Conservation (phyloP, 2,329 filamentous ascomycete species). For the Gnomoniopsis sp. region DNA sequence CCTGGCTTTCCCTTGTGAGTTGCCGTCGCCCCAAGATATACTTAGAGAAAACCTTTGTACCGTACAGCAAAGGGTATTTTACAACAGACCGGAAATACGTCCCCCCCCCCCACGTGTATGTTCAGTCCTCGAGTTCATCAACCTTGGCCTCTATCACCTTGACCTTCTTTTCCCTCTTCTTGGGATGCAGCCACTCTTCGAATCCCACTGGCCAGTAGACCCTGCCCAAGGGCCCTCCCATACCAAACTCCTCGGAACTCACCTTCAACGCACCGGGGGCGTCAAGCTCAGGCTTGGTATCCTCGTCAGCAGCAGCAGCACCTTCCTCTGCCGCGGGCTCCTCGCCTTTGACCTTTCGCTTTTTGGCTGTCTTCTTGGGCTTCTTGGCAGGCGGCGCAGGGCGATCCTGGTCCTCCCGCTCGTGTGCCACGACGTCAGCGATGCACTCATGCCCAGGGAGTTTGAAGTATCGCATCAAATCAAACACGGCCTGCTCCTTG, state of each 20-base stretch:
- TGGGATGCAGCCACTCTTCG: slow-evolving; percentile 85
- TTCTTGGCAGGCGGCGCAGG: slow-evolving; percentile 40
- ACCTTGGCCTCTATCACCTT: background rate
- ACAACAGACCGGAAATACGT: too few species aligned
- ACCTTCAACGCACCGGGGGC: slow-evolving; percentile 31
- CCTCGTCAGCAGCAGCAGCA: slow-evolving; percentile 38
- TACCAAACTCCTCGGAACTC: slow-evolving; percentile 68
- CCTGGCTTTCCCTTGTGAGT: background rate
- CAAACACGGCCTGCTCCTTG: slow-evolving; percentile 94
- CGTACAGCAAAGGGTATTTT: too few species aligned
- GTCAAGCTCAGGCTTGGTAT: slow-evolving; percentile 16
- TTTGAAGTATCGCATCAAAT: slow-evolving; percentile 84
- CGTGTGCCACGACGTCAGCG: slow-evolving; percentile 74
- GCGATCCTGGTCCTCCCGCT: slow-evolving; percentile 72
- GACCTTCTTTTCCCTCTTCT: slow-evolving; percentile 61
- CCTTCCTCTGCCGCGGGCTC: slow-evolving; percentile 25
- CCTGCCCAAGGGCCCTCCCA: slow-evolving; percentile 78
- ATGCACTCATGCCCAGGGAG: slow-evolving; percentile 75
- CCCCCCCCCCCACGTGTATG: too few species aligned
- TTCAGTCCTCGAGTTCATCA: background rate
- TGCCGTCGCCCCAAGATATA: background rate
- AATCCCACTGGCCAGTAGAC: slow-evolving; percentile 90
- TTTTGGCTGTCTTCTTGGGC: slow-evolving; percentile 37
- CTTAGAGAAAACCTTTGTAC: background rate
- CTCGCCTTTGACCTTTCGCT: slow-evolving; percentile 29